Evolutionary conservation across 768 basidiomycete species (phyloP).

Genomic region (Phanerochaete sordida): DNA sequence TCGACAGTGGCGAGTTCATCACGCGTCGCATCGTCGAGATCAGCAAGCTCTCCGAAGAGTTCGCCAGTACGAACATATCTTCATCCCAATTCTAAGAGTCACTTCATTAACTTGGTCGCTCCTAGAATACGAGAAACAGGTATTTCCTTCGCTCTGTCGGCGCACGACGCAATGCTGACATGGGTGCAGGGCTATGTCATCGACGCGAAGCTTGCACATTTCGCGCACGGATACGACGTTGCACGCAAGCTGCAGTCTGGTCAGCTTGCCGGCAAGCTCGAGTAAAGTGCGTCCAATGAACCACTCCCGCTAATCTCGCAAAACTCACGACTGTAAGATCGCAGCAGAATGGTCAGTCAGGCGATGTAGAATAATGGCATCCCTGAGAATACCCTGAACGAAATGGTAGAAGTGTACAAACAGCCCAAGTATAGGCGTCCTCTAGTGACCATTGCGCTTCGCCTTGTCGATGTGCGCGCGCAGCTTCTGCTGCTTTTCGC

Average conservation of each 20-base stretch:
- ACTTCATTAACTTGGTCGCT: too few species aligned
- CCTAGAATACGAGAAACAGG: too few species aligned
- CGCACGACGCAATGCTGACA: too few species aligned
- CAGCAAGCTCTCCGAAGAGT: conserved; percentile 53
- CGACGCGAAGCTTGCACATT: conserved; percentile 19
- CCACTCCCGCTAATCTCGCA: too few species aligned
- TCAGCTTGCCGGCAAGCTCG: neutral
- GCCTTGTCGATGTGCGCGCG: conserved; percentile 71
- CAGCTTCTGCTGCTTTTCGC: conserved; percentile 78
- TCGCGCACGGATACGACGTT: conserved; percentile 13
- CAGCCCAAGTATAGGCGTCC: neutral
- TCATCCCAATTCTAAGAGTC: too few species aligned
- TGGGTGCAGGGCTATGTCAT: conserved; percentile 44
- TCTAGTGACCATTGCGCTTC: conserved; percentile 42
- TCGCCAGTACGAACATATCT: conserved; percentile 58
- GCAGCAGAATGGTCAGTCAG: neutral
- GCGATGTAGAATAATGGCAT: neutral
- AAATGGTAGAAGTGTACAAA: neutral
- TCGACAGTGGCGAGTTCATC: conserved; percentile 90
- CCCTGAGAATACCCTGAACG: neutral
- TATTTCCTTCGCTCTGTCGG: too few species aligned
- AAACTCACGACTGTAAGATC: neutral
- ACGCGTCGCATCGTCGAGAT: conserved; percentile 69
- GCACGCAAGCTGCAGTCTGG: conserved; percentile 9
- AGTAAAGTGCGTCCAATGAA: neutral